Conservation (phyloP, 495 filamentous ascomycete genomes). For the Daldinia childiae region DNA sequence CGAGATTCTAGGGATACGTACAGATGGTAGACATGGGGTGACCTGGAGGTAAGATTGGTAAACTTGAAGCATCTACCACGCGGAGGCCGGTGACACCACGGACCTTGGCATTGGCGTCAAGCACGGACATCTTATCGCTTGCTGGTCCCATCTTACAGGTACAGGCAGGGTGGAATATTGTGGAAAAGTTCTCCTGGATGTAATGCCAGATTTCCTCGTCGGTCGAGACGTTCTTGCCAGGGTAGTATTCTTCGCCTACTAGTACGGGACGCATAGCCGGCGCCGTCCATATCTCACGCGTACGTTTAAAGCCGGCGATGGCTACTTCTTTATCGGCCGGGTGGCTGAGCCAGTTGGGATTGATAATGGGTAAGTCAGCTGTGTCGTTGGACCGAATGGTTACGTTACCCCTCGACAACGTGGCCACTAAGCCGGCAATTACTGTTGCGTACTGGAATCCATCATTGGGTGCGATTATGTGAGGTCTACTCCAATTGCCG, state of each 20-base stretch:
- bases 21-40: constrained; percentile 55
- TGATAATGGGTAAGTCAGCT: constrained; percentile 58
- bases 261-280: constrained; percentile 52
- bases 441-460: background rate
- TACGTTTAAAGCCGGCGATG: constrained; percentile 64
- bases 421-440: constrained; percentile 40
- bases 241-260: constrained; percentile 54
- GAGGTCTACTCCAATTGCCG: constrained; percentile 55
- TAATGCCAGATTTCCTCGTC: constrained; percentile 55
- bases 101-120: constrained; percentile 60
- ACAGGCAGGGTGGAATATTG: constrained; percentile 60
- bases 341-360: constrained; percentile 64
- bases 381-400: constrained; percentile 58
- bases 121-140: constrained; percentile 57
- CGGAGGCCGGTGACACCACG: constrained; percentile 61
- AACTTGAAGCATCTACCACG: constrained; percentile 54
- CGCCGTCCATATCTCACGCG: constrained; percentile 56
- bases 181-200: constrained; percentile 52
- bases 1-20: background rate
- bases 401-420: constrained; percentile 63
- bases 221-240: constrained; percentile 56
- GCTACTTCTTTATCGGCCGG: constrained; percentile 62
- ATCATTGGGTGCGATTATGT: background rate
- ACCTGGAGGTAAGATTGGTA: constrained; percentile 59
- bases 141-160: constrained; percentile 60